phyloP scores from a whole-genome alignment of 768 basidiomycete species.

The Amanita jacksonii region DNA sequence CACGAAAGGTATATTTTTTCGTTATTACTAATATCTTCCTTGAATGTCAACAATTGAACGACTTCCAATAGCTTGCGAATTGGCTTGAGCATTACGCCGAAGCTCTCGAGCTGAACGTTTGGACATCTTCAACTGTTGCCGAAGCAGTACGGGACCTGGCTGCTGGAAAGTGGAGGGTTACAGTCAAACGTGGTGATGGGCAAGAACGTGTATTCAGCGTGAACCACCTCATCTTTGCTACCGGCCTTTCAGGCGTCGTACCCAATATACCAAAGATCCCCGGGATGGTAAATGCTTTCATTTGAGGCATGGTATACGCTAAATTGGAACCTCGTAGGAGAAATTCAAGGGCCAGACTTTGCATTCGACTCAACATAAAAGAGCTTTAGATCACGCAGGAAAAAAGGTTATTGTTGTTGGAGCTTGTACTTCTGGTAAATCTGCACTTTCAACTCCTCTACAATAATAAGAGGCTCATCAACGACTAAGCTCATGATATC shows the following conservation, averaged over 20 bases:
- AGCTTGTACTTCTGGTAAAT: slow-evolving; percentile 45
- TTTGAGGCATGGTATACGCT: no score
- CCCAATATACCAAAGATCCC: slow-evolving; percentile 36
- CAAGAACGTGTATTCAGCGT: slow-evolving; percentile 27
- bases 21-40: slow-evolving; percentile 41
- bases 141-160: slow-evolving; percentile 22
- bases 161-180: slow-evolving; percentile 40
- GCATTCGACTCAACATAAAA: slow-evolving; percentile 44
- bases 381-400: slow-evolving; percentile 38
- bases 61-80: slow-evolving; percentile 38
- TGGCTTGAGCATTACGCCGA: slow-evolving; percentile 62
- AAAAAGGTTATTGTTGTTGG: slow-evolving; percentile 62
- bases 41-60: slow-evolving; percentile 20
- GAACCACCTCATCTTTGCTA: slow-evolving; percentile 48
- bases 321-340: slow-evolving; percentile 15
- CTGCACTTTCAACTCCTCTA: background rate
- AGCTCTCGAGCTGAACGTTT: slow-evolving; percentile 51
- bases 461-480: background rate
- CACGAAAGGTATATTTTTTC: slow-evolving; percentile 49
- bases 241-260: slow-evolving; percentile 41
- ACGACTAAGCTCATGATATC: slow-evolving; percentile 28
- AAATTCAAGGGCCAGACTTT: slow-evolving; percentile 39
- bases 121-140: slow-evolving; percentile 38
- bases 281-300: slow-evolving; percentile 24
- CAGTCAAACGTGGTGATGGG: slow-evolving; percentile 24